Base-by-base conservation (phyloP, 768 basidiomycete species). In the Lactifluus hygrophoroides region DNA sequence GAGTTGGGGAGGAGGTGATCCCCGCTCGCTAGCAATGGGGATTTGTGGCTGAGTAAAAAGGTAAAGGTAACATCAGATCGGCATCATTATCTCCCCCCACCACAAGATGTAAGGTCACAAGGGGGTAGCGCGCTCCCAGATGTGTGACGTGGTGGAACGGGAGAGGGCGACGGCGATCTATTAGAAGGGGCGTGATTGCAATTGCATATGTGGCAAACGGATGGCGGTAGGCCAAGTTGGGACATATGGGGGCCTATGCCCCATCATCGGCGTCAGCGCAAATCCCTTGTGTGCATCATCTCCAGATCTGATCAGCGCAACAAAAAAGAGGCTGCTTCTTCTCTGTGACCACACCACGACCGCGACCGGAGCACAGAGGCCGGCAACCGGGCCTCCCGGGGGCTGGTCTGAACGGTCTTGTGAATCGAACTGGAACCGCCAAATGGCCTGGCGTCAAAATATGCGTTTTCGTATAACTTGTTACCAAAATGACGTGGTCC, bases 231-330 rank as follows among this genome's bases (percentile, higher is more conserved):
- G 16, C 50, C 43, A 45, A 56, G 40, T 32, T 50, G 30, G 56
- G 23, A 2, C 42, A 54, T 13, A 59, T 45, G 58, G 51, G 58
- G 58, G 51, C 11, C 8, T 14, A 47, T 47, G 50, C 23, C 37
- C 23, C 48, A 60, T 60, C 53, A 55, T 60, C 54, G 53, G 59
- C 44, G 59, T 60, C 43, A 60, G 59, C 59, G 59, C 59, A 60
- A 60, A 60, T 60, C 59, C 34, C 59, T 55, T 51, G 54, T 54
- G 59, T 51, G 54, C 54, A 60, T 60, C 59, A 60, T 56, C 54
- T 51, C 54, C 54, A 55, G 59, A 60, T 60, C 59, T 56, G 59
- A 60, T 60, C 59, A 60, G 59, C 59, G 59, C 48, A 60, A n/a
- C n/a, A n/a, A n/a, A n/a, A n/a, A n/a, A n/a, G 16, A 5, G 32